Percentiles rank a stretch among this genome's conserved stretches.
phyloP scores from a whole-genome alignment of 1,139 yeast species.

The Schizosaccharomyces versatilis region DNA sequence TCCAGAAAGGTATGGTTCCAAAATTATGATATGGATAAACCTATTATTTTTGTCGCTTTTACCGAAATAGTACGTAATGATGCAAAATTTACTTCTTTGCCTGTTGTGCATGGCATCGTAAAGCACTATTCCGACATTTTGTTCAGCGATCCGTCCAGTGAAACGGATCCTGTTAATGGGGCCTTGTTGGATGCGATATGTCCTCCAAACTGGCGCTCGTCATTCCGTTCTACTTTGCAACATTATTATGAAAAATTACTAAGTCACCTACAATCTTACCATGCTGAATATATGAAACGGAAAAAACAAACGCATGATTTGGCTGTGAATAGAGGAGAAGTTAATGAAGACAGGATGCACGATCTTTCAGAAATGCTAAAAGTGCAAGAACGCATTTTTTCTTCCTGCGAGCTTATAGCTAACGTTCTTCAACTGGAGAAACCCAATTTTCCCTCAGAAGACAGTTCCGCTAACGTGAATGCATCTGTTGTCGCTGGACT shows the following conservation, averaged over 20 bases:
- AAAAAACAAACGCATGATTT: too few relatives aligned
- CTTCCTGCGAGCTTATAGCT: neutral
- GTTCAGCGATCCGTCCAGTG: neutral
- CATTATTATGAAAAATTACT: neutral
- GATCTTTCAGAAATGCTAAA: too few relatives aligned
- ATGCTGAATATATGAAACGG: neutral
- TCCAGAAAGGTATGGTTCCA: conserved; percentile 6
- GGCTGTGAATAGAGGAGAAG: too few relatives aligned
- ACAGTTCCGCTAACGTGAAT: too few relatives aligned
- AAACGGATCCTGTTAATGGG: neutral
- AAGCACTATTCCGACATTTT: conserved; percentile 22
- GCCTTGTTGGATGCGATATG: neutral
- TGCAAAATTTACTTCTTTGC: conserved; percentile 14
- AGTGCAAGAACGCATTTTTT: neutral
- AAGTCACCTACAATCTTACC: neutral
- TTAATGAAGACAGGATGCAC: too few relatives aligned
- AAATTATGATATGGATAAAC: conserved; percentile 8
- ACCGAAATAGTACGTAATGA: conserved; percentile 16
- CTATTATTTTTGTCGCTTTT: conserved; percentile 20
- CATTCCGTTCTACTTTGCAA: neutral
- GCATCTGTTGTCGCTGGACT: too few relatives aligned
- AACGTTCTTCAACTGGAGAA: neutral
- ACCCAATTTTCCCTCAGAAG: too few relatives aligned
- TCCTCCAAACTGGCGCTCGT: neutral
- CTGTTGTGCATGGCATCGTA: conserved; percentile 29